Evolutionary conservation across 2,329 filamentous ascomycete species (phyloP), one percentile per base, ranked within the genome.

Genomic region (Hypoxylon rubiginosum): DNA sequence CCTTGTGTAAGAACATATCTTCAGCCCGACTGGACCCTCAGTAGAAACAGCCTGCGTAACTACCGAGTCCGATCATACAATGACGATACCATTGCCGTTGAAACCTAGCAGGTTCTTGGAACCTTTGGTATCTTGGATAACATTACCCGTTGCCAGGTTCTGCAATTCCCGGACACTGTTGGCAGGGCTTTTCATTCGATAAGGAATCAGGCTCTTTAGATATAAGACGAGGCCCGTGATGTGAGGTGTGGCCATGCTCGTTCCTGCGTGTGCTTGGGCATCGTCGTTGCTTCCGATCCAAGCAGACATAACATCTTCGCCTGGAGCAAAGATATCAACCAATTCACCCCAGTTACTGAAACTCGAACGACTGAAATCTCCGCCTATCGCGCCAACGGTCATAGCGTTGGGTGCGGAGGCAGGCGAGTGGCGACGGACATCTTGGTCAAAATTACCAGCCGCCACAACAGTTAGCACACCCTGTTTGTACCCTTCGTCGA

Each of bases 231-330:
- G 70, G 1, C 85, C 86, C 17, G 82, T 79, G 61, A 87, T 79
- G 62, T 86, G 84, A 2, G 85, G 85, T 3, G 80, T 75, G 7
- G 85, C 82, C 85, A 87, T 87, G 0, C 81, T 85, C 1, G 86
- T 88, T 32, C 86, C 85, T 2, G 76, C 79, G 51, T 83, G 77
- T 0, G 62, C 17, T 17, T 9, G 73, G 8, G 75, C 72, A 28
- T 58, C 80, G 4, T 75, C 68, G 50, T 76, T 77, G 53, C 71
- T 73, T 52, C 79, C 75, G 53, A 79, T 79, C 76, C 79, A 85
- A 0, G 84, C 72, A 5, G 82, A 85, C 0, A 79, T 56, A 49
- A 83, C 72, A 28, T 69, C 59, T 30, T 77, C 74, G 15, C 82
- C 82, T 1, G 81, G 79, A 0, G 80, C 81, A 46, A 81, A 82